phyloP scores from a whole-genome alignment of 805 yeast species.

The Kodamaea neixiangensis region DNA sequence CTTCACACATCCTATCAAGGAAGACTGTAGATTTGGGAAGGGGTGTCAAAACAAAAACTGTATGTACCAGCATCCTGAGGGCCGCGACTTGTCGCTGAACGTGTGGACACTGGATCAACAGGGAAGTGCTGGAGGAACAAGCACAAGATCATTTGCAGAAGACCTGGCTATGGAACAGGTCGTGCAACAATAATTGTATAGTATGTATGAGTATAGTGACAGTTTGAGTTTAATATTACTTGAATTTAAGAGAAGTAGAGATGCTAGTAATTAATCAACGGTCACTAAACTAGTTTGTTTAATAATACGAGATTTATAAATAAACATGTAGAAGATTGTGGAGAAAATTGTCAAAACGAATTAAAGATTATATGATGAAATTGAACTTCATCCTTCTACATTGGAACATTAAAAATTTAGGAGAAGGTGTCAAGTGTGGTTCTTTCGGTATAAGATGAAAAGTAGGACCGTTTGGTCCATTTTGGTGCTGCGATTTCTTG shows the following conservation, averaged over 20 bases:
- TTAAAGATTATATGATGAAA: too few relatives aligned
- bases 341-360: too few relatives aligned
- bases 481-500: too few relatives aligned
- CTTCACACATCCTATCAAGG: slow-evolving; percentile 79
- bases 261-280: not conserved
- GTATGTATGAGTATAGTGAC: slow-evolving; percentile 3
- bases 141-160: slow-evolving; percentile 74
- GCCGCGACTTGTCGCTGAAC: slow-evolving; percentile 46
- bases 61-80: slow-evolving; percentile 78
- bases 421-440: too few relatives aligned
- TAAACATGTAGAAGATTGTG: too few relatives aligned
- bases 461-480: too few relatives aligned
- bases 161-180: slow-evolving; percentile 64
- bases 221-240: not conserved
- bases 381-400: too few relatives aligned
- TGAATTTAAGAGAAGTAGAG: not conserved
- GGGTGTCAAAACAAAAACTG: slow-evolving; percentile 75
- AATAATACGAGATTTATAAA: too few relatives aligned
- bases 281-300: not conserved
- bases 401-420: too few relatives aligned
- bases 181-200: slow-evolving; percentile 15
- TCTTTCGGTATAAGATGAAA: too few relatives aligned
- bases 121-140: slow-evolving; percentile 36
- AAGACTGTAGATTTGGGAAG: slow-evolving; percentile 77
- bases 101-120: slow-evolving; percentile 29